A percentile compares a stretch with the other conserved stretches of the same genome.
Conservation (phyloP, 2,329 filamentous ascomycete species). For the Cladophialophora yegresii region DNA sequence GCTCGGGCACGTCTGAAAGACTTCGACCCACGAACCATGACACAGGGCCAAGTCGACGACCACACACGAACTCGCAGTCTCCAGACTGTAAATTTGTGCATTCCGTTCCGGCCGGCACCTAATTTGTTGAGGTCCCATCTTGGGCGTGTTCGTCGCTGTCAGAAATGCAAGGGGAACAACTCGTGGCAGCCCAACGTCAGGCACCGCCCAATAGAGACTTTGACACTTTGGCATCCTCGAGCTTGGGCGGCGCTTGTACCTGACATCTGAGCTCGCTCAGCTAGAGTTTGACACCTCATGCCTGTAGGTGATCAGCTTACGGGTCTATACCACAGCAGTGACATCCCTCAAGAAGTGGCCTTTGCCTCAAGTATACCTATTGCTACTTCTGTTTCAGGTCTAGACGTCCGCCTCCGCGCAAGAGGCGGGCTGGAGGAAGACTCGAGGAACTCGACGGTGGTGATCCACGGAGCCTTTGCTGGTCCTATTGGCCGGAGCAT, state of each 20-base stretch:
- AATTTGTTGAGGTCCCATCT: constrained; percentile 13
- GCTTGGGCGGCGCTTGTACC: constrained; percentile 7
- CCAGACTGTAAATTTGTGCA: constrained; percentile 20
- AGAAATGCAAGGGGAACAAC: constrained; percentile 26
- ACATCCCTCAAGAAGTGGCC: not conserved
- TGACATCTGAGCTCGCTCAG: constrained; percentile 1
- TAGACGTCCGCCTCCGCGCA: constrained; percentile 7
- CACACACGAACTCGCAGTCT: not conserved
- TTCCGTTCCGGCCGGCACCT: constrained; percentile 28
- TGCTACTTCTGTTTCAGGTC: not conserved
- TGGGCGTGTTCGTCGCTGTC: constrained; percentile 20
- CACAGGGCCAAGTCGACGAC: not conserved
- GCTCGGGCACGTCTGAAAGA: not conserved
- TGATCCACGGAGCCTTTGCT: not conserved
- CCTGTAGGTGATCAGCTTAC: not conserved
- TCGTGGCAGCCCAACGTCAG: constrained; percentile 8
- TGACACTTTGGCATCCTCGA: constrained; percentile 4
- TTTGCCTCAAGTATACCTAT: not conserved
- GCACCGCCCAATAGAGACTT: constrained; percentile 3
- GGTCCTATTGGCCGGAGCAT: not conserved
- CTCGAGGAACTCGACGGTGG: not conserved
- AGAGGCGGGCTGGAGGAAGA: not conserved
- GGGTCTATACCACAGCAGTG: not conserved
- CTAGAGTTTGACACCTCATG: not conserved
- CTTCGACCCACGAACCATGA: not conserved